These are phyloP conservation scores for Hermanozyma aechmeae DNA, from an alignment of 805 yeast genomes.

Conservation along the genomic window DNA sequence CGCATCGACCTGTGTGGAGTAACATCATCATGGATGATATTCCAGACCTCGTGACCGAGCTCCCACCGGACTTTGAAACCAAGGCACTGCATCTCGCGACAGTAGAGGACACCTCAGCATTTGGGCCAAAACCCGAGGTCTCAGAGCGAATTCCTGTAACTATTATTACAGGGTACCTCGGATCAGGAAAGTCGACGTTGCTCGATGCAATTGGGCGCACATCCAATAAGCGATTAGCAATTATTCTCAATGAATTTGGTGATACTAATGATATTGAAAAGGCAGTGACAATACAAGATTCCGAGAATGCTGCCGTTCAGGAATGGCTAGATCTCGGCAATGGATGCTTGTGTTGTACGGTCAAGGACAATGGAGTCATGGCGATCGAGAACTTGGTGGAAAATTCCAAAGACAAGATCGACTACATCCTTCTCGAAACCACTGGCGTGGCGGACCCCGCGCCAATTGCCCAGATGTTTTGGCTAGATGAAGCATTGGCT, in stretches of 20 bases:
- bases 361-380: conserved; percentile 87
- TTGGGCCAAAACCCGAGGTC: background rate
- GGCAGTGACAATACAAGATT: conserved; percentile 60
- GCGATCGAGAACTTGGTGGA: conserved; percentile 86
- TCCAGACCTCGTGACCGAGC: conserved; percentile 24
- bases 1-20: no score
- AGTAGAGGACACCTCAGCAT: conserved; percentile 2
- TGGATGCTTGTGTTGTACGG: conserved; percentile 95
- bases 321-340: conserved; percentile 97
- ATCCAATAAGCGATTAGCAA: conserved; percentile 72
- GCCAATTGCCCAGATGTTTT: conserved; percentile 93
- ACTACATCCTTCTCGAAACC: conserved; percentile 87
- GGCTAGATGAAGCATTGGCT: conserved; percentile 87
- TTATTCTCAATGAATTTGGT: conserved; percentile 87
- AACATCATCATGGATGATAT: conserved; percentile 14
- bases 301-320: conserved; percentile 45
- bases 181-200: conserved; percentile 89
- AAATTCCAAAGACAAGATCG: conserved; percentile 63
- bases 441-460: conserved; percentile 98
- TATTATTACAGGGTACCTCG: conserved; percentile 88
- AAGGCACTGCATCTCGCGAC: conserved; percentile 9
- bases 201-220: conserved; percentile 63
- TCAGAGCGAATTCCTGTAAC: conserved; percentile 70
- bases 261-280: conserved; percentile 86
- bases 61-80: conserved; percentile 12